Evolutionary conservation across 2,329 filamentous ascomycete species (phyloP), one percentile per base, ranked within the genome.

Genomic region (Phaeosphaeriaceae sp.): DNA sequence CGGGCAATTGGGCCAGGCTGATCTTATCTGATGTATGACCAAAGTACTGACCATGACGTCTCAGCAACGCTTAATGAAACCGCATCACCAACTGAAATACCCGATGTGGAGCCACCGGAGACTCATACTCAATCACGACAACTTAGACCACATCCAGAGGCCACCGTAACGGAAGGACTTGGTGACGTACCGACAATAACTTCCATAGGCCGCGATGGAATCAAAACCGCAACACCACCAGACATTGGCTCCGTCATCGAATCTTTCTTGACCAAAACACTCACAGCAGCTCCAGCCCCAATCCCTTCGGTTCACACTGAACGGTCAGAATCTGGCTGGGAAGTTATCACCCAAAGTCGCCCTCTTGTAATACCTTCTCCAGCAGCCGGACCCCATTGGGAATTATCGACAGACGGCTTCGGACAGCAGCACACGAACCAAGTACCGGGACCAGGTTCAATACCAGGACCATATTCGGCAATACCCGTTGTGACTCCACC

Each of bases 61-160:
- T 25, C 45, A 57, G 55, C 36, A 40, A 46, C 24, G 46, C 36
- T 53, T 53, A 53, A 57, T 41, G 17, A n/a, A 41, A 53, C 55
- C n/a, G 17, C 50, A 45, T 46, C 21, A 25, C 33, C 25, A 15
- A 40, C 40, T 41, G 24, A 49, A 19, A n/a, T 25, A 17, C 24
- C 45, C n/a, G 19, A 22, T 22, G 24, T 3, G 9, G 33, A 13
- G 33, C 11, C 9, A 15, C n/a, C 31, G n/a, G 19, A 19, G 24
- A 33, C 9, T 15, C 40, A 1, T 13, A 36, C n/a, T 10, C 11
- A 49, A 7, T 20, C 45, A 3, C 17, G 9, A 20, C 17, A 31
- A 19, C 19, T 20, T 40, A 57, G 51, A 40, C 55, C 54, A 27
- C 54, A 52, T 31, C 44, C 13, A 15, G 54, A 56, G 27, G 36